Evolutionary conservation across 176 grass and related monocot species (phyloP).

Genomic region (Hordeum vulgare): MorexV3_pseudomolecules_assembly NC_058520.1:9852674-9853173

Average conservation of each 20-base stretch:
- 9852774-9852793: not conserved
- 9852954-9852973: not conserved
- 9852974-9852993: not conserved
- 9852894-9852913: not conserved
- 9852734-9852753: not conserved
- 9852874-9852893: not conserved
- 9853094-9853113: not conserved
- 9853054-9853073: not conserved
- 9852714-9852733: not conserved
- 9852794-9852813: not conserved
- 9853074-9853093: not conserved
- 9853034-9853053: not conserved
- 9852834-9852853: not conserved
- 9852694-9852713: too few species aligned
- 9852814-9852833: too few species aligned
- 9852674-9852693: not conserved
- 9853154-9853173: not conserved
- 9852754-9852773: not conserved
- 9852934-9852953: not conserved
- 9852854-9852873: not conserved
- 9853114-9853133: not conserved
- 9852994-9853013: not conserved
- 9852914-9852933: not conserved
- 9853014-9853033: not conserved
- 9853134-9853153: not conserved